A percentile compares a stretch with the other conserved stretches of the same genome.
Conservation (phyloP, 129 eudicot genomes). For the Ambrosia trifida region DNA sequence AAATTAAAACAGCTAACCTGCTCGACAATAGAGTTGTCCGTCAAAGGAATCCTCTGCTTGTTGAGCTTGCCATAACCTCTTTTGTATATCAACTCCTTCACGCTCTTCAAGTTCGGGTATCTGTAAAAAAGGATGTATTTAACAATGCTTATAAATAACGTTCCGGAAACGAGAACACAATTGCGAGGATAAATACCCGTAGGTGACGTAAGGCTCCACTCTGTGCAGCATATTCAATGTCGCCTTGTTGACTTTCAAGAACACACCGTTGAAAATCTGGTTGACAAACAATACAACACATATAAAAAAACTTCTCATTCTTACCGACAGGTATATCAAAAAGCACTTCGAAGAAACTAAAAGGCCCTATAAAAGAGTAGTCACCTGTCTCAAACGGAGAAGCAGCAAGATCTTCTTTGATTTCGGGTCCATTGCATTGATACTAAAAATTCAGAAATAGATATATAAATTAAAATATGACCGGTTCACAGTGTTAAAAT, state of each 20-base stretch:
- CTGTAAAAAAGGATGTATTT: conserved; percentile 28
- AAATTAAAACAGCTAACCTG: conserved; percentile 37
- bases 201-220: conserved; percentile 94
- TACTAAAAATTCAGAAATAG: conserved; percentile 41
- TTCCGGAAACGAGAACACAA: not conserved
- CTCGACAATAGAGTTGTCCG: conserved; percentile 69
- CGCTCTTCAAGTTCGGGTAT: conserved; percentile 80
- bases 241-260: conserved; percentile 84
- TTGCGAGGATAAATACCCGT: conserved; percentile 46
- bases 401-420: conserved; percentile 82
- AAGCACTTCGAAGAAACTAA: not conserved
- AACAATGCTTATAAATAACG: not conserved
- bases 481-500: not conserved
- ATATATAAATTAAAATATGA: not conserved
- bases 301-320: not conserved
- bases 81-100: conserved; percentile 78
- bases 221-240: conserved; percentile 85
- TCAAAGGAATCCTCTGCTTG: conserved; percentile 82
- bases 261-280: conserved; percentile 82
- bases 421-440: conserved; percentile 82
- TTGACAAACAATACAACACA: not conserved
- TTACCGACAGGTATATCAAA: not conserved
- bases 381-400: conserved; percentile 82
- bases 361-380: not conserved
- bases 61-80: conserved; percentile 78